A percentile compares a stretch with the other conserved stretches of the same genome.
Evolutionary conservation across 495 filamentous ascomycete species (phyloP).

Genomic region (Aspergillus indologenus): DNA sequence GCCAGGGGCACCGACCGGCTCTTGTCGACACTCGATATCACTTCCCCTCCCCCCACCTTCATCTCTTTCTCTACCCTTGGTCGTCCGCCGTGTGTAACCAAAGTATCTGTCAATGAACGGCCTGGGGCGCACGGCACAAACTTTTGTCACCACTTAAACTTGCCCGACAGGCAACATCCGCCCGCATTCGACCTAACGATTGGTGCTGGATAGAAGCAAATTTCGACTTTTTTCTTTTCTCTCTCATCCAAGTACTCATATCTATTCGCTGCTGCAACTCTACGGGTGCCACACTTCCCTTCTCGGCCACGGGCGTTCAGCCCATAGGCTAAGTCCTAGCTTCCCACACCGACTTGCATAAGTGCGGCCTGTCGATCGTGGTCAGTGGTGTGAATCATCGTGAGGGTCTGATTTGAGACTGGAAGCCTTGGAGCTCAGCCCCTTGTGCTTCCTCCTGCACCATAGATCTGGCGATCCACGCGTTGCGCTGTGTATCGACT

Average conservation of each 20-base stretch:
- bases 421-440: slow-evolving; percentile 14
- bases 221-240: neutral
- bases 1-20: slow-evolving; percentile 1
- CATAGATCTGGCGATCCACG: slow-evolving; percentile 20
- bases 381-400: slow-evolving; percentile 19
- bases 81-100: neutral
- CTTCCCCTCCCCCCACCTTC: neutral
- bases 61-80: neutral
- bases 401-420: slow-evolving; percentile 12
- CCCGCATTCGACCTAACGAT: neutral
- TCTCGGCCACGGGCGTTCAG: slow-evolving; percentile 28
- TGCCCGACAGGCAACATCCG: slow-evolving; percentile 3
- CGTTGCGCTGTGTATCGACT: slow-evolving; percentile 10
- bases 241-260: neutral
- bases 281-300: slow-evolving; percentile 20
- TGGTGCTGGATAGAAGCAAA: neutral
- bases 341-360: slow-evolving; percentile 36
- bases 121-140: slow-evolving; percentile 13
- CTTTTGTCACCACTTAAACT: slow-evolving; percentile 13
- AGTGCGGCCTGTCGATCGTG: slow-evolving; percentile 39
- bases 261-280: slow-evolving; percentile 7
- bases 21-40: neutral
- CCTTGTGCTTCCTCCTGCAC: slow-evolving; percentile 14
- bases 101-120: slow-evolving; percentile 9
- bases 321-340: slow-evolving; percentile 29